phyloP scores from a whole-genome alignment of 495 filamentous ascomycete species.

The Lophiotrema nucula region DNA sequence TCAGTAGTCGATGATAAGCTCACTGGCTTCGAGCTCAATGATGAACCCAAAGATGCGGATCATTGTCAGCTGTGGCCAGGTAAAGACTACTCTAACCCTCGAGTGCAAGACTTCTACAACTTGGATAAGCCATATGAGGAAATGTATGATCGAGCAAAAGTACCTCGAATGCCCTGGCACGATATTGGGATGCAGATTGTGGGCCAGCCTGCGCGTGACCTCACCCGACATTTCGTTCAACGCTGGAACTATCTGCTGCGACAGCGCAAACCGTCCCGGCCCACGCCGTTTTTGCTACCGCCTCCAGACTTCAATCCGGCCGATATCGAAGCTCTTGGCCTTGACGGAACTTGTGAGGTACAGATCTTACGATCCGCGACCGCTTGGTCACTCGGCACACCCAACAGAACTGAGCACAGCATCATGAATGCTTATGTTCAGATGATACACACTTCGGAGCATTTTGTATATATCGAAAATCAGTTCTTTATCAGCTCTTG shows the following conservation, averaged over 20 bases:
- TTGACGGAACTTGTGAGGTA: conserved; percentile 91
- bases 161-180: conserved; percentile 98
- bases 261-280: conserved; percentile 87
- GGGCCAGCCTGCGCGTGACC: conserved; percentile 89
- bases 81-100: conserved; percentile 97
- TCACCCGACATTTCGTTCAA: conserved; percentile 97
- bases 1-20: conserved; percentile 86
- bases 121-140: conserved; percentile 96
- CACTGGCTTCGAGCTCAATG: conserved; percentile 83
- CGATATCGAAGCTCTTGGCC: conserved; percentile 81
- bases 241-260: conserved; percentile 97
- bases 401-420: conserved; percentile 78
- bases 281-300: conserved; percentile 89
- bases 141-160: conserved; percentile 90
- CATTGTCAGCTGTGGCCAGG: conserved; percentile 96
- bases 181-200: conserved; percentile 99
- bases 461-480: conserved; percentile 99
- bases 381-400: conserved; percentile 88
- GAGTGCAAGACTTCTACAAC: conserved; percentile 91
- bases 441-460: conserved; percentile 89
- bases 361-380: conserved; percentile 90
- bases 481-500: conserved; percentile 98
- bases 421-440: conserved; percentile 96
- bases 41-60: conserved; percentile 81
- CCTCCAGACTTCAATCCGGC: conserved; percentile 85